Conservation (phyloP, 2,329 filamentous ascomycete species). For the Paracorniculantispora psalliotae region DNA sequence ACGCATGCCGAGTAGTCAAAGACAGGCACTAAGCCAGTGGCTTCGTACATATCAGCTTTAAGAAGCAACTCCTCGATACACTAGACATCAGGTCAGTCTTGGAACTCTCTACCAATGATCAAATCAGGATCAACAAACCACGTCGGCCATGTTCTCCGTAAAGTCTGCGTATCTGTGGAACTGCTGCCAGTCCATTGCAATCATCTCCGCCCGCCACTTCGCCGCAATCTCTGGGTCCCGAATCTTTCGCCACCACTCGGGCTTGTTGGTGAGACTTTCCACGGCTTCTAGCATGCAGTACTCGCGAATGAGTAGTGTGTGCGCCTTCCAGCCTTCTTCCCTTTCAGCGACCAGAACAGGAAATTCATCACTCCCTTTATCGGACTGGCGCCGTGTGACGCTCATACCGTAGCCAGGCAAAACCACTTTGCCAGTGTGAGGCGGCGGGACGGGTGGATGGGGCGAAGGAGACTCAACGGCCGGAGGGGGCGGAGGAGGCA, state of each 20-base stretch:
- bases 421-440: not conserved
- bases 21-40: conserved; percentile 29
- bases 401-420: not conserved
- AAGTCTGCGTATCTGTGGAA: conserved; percentile 22
- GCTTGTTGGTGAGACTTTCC: conserved; percentile 31
- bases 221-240: conserved; percentile 21
- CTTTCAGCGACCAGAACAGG: not conserved
- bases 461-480: too few species aligned
- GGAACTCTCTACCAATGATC: not conserved
- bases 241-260: conserved; percentile 32
- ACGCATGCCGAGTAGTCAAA: conserved; percentile 28
- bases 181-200: conserved; percentile 26
- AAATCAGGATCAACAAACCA: conserved; percentile 19
- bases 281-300: conserved; percentile 29
- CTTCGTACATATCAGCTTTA: conserved; percentile 30
- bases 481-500: not conserved
- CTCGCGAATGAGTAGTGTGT: conserved; percentile 27
- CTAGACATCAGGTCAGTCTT: not conserved
- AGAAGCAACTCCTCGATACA: not conserved
- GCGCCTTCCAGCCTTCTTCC: not conserved
- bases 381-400: not conserved
- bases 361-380: not conserved
- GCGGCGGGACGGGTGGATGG: not conserved
- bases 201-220: conserved; percentile 26
- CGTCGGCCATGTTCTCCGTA: conserved; percentile 26